Evolutionary conservation across 139 green algal genomes (phyloP).

Genomic region (Volvox reticuliferus): DNA sequence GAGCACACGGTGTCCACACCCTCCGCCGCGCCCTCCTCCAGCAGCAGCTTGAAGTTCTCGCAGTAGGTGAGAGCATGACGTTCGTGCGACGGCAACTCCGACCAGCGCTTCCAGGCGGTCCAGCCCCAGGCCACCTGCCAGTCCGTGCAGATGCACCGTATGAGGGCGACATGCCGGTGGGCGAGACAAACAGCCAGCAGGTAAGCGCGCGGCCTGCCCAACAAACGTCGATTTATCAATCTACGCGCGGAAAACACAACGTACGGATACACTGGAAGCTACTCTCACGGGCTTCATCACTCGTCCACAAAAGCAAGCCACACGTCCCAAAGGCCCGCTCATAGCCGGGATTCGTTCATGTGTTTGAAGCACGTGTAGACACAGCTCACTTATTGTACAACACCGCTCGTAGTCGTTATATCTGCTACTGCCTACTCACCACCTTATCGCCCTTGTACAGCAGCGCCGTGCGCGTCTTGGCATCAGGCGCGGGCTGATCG

Average conservation of each 20-base stretch:
- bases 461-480: slow-evolving; percentile 42
- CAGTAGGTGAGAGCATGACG: background rate
- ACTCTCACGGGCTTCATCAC: background rate
- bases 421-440: background rate
- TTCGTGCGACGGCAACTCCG: background rate
- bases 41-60: slow-evolving; percentile 47
- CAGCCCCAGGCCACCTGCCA: slow-evolving; percentile 38
- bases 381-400: too few relatives aligned
- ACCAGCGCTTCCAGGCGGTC: slow-evolving; percentile 33
- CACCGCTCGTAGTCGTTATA: background rate
- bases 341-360: too few relatives aligned
- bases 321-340: too few relatives aligned
- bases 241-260: too few relatives aligned
- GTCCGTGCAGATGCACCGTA: background rate
- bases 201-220: too few relatives aligned
- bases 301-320: background rate
- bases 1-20: slow-evolving; percentile 36
- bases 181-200: too few relatives aligned
- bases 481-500: slow-evolving; percentile 18
- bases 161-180: too few relatives aligned
- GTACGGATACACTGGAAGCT: too few relatives aligned
- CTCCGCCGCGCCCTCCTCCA: slow-evolving; percentile 14
- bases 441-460: slow-evolving; percentile 11
- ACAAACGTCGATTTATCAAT: too few relatives aligned
- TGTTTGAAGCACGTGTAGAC: too few relatives aligned